Evolutionary conservation across 768 basidiomycete species (phyloP).

Genomic region (Nidularia sp.): DNA sequence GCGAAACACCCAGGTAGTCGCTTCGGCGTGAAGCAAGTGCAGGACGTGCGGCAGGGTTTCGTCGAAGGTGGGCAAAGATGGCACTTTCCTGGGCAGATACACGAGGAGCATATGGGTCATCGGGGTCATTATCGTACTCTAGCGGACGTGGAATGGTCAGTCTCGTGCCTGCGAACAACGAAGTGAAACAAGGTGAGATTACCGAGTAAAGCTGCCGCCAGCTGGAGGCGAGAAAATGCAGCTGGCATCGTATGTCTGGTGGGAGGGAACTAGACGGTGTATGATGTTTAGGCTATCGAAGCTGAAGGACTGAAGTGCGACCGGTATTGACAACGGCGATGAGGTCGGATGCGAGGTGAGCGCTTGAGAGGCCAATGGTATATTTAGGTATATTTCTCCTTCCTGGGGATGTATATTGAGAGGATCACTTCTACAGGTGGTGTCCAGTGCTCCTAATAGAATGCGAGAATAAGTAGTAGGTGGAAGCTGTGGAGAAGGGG

Average conservation of each 20-base stretch:
- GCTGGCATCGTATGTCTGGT: slow-evolving; percentile 33
- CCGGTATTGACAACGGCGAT: too few relatives aligned
- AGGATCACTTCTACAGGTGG: too few relatives aligned
- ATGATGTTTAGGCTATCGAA: too few relatives aligned
- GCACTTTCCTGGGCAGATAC: slow-evolving; percentile 80
- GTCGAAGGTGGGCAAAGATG: slow-evolving; percentile 77
- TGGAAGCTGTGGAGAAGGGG: too few relatives aligned
- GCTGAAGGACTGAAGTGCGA: too few relatives aligned
- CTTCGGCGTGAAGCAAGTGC: slow-evolving; percentile 42
- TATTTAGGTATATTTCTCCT: too few relatives aligned
- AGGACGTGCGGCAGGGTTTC: slow-evolving; percentile 44
- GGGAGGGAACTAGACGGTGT: too few relatives aligned
- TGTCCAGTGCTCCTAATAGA: too few relatives aligned
- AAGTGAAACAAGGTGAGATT: slow-evolving; percentile 16
- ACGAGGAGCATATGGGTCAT: slow-evolving; percentile 56
- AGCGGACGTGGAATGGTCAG: not conserved
- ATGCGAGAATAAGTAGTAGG: too few relatives aligned
- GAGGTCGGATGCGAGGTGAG: too few relatives aligned
- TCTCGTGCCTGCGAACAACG: not conserved
- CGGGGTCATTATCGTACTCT: slow-evolving; percentile 90
- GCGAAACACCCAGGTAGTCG: slow-evolving; percentile 64
- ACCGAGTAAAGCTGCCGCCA: slow-evolving; percentile 86
- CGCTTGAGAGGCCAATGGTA: too few relatives aligned
- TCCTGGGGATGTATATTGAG: too few relatives aligned
- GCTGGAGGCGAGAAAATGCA: slow-evolving; percentile 78